phyloP scores from a whole-genome alignment of 768 basidiomycete species.

The Cytidiella melzeri region DNA sequence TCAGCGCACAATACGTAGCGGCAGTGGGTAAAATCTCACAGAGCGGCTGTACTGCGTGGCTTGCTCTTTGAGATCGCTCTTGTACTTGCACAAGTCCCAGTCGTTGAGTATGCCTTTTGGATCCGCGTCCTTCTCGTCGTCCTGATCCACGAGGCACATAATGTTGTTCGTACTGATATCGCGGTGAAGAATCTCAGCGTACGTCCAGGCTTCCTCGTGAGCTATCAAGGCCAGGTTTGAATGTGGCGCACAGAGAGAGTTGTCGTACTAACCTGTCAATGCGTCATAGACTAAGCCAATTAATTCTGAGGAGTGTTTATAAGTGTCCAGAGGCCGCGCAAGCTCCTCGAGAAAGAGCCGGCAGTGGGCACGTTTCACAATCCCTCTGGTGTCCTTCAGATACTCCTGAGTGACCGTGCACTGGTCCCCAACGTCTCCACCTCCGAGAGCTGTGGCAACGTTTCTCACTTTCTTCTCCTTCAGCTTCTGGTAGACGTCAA shows the following conservation, averaged over 20 bases:
- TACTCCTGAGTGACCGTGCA: neutral
- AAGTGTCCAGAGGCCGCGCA: neutral
- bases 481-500: neutral
- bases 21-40: neutral
- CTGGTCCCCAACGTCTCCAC: neutral
- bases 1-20: neutral
- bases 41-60: neutral
- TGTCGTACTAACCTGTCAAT: neutral
- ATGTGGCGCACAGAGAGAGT: neutral
- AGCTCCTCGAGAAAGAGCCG: conserved; percentile 1
- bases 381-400: neutral
- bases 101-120: conserved; percentile 6
- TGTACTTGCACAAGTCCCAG: conserved; percentile 12
- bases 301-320: neutral
- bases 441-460: conserved; percentile 1
- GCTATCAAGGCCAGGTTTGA: neutral
- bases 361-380: neutral
- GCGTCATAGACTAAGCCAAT: neutral
- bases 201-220: conserved; percentile 4
- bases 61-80: neutral
- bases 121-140: neutral
- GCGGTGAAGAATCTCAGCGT: conserved; percentile 4
- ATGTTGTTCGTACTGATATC: conserved; percentile 9
- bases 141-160: neutral
- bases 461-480: neutral